Percentiles rank a stretch among this genome's conserved stretches.
These are phyloP conservation scores for Ophiostoma fasciatum DNA, from an alignment of 2,329 filamentous ascomycete genomes.

Conservation along the genomic window DNA sequence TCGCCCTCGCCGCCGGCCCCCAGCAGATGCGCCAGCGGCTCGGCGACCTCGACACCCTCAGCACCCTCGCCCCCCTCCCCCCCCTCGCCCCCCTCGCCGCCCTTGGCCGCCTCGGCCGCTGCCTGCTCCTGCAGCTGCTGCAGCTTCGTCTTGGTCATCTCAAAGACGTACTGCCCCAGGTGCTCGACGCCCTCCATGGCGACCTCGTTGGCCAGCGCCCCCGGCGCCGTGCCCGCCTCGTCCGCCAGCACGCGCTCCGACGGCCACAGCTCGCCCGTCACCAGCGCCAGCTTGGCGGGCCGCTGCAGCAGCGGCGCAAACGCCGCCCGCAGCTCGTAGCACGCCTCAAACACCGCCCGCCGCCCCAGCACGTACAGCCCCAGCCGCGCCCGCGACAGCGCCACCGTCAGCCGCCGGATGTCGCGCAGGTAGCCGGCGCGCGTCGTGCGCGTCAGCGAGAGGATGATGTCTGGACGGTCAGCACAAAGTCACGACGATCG, in stretches of 20 bases:
- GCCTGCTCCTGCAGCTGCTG: slow-evolving; percentile 30
- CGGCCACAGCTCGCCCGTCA: slow-evolving; percentile 78
- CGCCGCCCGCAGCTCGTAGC: slow-evolving; percentile 73
- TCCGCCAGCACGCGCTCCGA: slow-evolving; percentile 38
- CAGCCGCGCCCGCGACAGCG: slow-evolving; percentile 78
- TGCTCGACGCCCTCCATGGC: slow-evolving; percentile 89
- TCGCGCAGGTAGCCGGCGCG: slow-evolving; percentile 87
- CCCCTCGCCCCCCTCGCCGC: not conserved
- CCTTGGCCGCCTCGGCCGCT: not conserved
- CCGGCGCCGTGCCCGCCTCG: slow-evolving; percentile 42
- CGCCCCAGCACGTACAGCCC: slow-evolving; percentile 88
- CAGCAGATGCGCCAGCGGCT: not conserved
- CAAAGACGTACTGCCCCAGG: slow-evolving; percentile 85
- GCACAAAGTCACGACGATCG: not conserved
- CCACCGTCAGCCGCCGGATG: slow-evolving; percentile 84
- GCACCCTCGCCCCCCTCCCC: not conserved
- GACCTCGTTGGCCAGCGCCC: slow-evolving; percentile 41
- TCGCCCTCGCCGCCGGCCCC: slow-evolving; percentile 3
- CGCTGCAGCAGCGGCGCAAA: slow-evolving; percentile 65
- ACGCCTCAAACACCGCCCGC: slow-evolving; percentile 74
- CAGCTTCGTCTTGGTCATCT: slow-evolving; percentile 65
- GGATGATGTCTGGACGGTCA: slow-evolving; percentile 57
- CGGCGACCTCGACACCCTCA: not conserved
- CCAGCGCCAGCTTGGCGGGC: slow-evolving; percentile 68
- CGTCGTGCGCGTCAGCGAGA: slow-evolving; percentile 80